Evolutionary conservation across 2,329 filamentous ascomycete species (phyloP), one percentile per base, ranked within the genome.

Genomic region (Chalara sp.): DNA sequence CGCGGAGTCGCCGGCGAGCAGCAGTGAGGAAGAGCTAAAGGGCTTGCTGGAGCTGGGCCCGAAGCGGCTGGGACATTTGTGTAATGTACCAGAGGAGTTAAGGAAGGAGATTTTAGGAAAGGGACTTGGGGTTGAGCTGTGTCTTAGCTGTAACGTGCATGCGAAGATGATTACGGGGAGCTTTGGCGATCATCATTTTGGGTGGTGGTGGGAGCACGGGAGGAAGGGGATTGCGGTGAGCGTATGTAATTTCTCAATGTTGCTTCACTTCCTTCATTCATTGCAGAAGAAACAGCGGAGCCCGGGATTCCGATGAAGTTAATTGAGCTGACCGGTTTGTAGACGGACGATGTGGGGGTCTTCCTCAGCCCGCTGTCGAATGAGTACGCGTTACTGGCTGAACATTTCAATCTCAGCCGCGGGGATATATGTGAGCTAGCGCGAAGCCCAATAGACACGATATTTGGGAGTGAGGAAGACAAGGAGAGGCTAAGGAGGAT

Each of bases 331-430:
- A 41, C 6, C 33, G 32, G 11, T 37, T 10, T 41, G 5, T 53
- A 90, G 86, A 93, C 88, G 1, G 89, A 93, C 63, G 87, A 93
- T 61, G 84, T 92, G 7, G 89, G 87, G 2, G 81, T 93, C 28
- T 93, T 93, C 61, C 84, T 83, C 46, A 91, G 86, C 61, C 75
- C 80, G 0, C 68, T 91, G 4, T 90, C 86, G 1, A 83, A 89
- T 58, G 89, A 95, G 65, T 92, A 91, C 66, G 70, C 74, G 6
- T 76, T 93, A 2, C 85, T 86, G 4, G 82, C 85, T 1, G 67
- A 83, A 57, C 81, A 91, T 63, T 93, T 93, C 61, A 64, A 68
- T 0, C 72, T 93, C 11, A 63, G 58, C 31, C 65, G 69, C 11
- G 50, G 58, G 1, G 71, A 78, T 28, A 58, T 83, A 6, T 72